A percentile compares a stretch with the other conserved stretches of the same genome.
phyloP scores from a whole-genome alignment of 306 rosid species.

The Lotus japonicus region DNA sequence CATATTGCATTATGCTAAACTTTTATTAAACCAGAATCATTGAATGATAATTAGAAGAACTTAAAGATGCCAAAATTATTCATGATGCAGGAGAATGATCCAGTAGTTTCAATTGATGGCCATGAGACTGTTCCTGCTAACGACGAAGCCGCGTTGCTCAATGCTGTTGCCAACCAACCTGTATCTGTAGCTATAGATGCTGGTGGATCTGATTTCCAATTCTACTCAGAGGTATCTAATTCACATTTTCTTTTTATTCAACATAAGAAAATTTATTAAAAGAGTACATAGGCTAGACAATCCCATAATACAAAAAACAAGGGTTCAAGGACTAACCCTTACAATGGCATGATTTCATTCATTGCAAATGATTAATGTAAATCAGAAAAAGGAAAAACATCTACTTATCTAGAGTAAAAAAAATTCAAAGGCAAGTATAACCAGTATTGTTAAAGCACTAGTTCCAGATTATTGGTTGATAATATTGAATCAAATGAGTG shows the following conservation, averaged over 20 bases:
- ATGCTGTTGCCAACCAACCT: conserved; percentile 55
- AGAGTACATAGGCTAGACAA: too few species aligned
- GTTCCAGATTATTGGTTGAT: background rate
- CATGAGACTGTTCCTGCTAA: conserved; percentile 42
- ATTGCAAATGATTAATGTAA: too few species aligned
- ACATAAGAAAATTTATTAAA: too few species aligned
- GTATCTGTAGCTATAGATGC: conserved; percentile 55
- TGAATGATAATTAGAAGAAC: background rate
- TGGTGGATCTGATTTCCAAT: conserved; percentile 46
- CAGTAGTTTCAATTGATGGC: conserved; percentile 52
- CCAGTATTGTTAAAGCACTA: too few species aligned
- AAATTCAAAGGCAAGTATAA: too few species aligned
- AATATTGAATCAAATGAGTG: background rate
- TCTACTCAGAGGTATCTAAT: conserved; percentile 44
- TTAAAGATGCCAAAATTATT: background rate
- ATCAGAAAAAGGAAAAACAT: too few species aligned
- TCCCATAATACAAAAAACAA: too few species aligned
- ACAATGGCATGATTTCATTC: too few species aligned
- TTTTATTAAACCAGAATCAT: background rate
- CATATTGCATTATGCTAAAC: background rate
- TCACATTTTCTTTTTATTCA: background rate
- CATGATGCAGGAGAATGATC: conserved; percentile 22
- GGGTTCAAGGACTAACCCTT: too few species aligned
- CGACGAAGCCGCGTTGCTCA: conserved; percentile 41
- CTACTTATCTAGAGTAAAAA: too few species aligned